A percentile compares a stretch with the other conserved stretches of the same genome.
Conservation (phyloP, 78 protist genomes). For the Dictyostelium intermedium region DNA sequence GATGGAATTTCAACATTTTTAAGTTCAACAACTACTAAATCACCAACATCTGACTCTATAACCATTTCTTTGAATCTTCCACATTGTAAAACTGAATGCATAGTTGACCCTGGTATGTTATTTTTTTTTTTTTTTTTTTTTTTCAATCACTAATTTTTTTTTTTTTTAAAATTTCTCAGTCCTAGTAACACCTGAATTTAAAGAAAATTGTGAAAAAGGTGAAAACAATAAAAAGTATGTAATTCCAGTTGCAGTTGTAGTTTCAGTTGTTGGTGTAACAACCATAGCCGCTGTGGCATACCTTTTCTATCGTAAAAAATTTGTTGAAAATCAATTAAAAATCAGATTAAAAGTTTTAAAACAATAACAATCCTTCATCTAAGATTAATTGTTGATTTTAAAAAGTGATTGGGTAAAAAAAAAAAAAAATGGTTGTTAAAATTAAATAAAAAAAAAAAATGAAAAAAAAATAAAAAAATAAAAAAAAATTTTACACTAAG, state of each 20-base stretch:
- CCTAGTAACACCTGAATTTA: not conserved
- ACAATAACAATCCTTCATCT: too few relatives aligned
- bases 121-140: not conserved
- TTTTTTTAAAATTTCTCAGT: not conserved
- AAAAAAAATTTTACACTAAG: too few relatives aligned
- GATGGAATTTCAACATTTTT: not conserved
- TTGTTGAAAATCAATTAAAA: not conserved
- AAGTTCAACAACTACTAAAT: not conserved
- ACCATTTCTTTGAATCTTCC: not conserved
- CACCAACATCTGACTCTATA: not conserved
- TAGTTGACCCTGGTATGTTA: conserved; percentile 1
- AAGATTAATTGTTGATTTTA: too few relatives aligned
- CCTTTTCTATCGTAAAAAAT: not conserved
- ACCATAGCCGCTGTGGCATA: not conserved
- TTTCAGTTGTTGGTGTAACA: not conserved
- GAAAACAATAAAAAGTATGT: not conserved
- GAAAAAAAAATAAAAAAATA: too few relatives aligned
- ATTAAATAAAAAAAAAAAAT: too few relatives aligned
- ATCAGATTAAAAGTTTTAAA: not conserved
- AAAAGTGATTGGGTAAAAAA: too few relatives aligned
- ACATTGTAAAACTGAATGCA: not conserved
- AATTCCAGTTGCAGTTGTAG: not conserved
- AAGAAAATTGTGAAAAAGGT: not conserved
- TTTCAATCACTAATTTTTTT: not conserved
- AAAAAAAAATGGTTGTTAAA: too few relatives aligned